These are phyloP conservation scores for Prunus davidiana DNA, from an alignment of 306 rosid genomes.

Conservation along the genomic window DNA sequence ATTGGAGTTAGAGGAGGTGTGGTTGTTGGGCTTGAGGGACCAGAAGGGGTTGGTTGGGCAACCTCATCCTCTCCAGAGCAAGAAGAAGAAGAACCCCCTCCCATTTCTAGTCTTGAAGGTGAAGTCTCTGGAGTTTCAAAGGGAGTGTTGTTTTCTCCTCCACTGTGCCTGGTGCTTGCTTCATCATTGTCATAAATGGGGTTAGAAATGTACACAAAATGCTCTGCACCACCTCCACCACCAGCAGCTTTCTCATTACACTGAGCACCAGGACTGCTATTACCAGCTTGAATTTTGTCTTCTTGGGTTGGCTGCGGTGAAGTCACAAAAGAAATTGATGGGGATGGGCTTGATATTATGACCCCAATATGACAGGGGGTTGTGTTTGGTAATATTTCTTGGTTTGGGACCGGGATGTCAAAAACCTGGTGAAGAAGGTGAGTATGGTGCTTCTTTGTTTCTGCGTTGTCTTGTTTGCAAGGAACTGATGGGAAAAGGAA, in stretches of 20 bases:
- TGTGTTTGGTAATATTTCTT: conserved; percentile 24
- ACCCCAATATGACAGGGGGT: conserved; percentile 31
- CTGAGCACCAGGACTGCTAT: background rate
- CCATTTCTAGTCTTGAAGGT: conserved; percentile 60
- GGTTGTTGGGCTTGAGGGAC: conserved; percentile 25
- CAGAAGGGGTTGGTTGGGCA: conserved; percentile 18
- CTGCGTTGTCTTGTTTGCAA: conserved; percentile 36
- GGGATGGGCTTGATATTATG: conserved; percentile 24
- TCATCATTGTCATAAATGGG: conserved; percentile 73
- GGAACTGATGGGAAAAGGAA: conserved; percentile 54
- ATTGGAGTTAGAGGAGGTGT: conserved; percentile 85
- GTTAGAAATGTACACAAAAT: conserved; percentile 82
- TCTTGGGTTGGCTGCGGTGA: conserved; percentile 28
- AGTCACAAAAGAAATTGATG: conserved; percentile 36
- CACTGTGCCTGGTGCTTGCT: conserved; percentile 24
- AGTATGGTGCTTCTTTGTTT: conserved; percentile 34
- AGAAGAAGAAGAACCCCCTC: conserved; percentile 35
- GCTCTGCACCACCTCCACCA: conserved; percentile 18
- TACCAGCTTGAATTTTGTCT: conserved; percentile 10
- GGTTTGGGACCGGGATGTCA: conserved; percentile 44
- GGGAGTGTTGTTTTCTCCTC: conserved; percentile 40
- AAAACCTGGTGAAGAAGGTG: conserved; percentile 39
- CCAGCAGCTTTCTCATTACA: conserved; percentile 15
- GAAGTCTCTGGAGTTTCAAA: conserved; percentile 87
- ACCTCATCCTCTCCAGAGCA: conserved; percentile 37